phyloP scores from a whole-genome alignment of 2,329 filamentous ascomycete species.

The Diaporthe eres region DNA sequence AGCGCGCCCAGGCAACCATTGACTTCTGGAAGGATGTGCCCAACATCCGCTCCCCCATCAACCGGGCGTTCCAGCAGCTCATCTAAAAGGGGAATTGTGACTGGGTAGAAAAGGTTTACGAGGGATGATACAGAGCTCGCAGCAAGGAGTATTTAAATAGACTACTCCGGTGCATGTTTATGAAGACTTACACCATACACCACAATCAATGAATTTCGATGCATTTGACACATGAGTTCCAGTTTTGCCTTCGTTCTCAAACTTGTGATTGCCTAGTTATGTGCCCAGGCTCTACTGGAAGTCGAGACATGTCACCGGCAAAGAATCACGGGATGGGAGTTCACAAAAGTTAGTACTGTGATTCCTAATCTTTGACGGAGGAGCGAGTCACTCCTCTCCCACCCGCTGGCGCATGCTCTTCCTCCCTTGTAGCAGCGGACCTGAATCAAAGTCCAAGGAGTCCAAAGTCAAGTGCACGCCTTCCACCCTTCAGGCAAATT shows the following conservation, averaged over 20 bases:
- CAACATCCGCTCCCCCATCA: slow-evolving; percentile 93
- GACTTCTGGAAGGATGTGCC: slow-evolving; percentile 97
- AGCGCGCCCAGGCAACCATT: slow-evolving; percentile 92
- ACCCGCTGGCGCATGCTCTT: neutral
- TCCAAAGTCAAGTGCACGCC: too few species aligned
- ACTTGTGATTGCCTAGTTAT: neutral
- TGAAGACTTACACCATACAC: slow-evolving; percentile 21
- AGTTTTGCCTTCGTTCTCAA: neutral
- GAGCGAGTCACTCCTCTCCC: neutral
- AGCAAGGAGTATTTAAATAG: slow-evolving; percentile 29
- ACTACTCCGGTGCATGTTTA: slow-evolving; percentile 4
- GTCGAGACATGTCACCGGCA: neutral
- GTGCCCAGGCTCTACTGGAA: neutral
- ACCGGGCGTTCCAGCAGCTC: slow-evolving; percentile 97
- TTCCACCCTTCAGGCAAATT: too few species aligned
- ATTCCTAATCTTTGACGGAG: neutral
- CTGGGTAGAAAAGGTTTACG: slow-evolving; percentile 36
- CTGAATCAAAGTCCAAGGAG: neutral
- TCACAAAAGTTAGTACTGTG: neutral
- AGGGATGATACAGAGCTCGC: slow-evolving; percentile 9
- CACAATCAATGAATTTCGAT: slow-evolving; percentile 29
- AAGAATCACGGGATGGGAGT: neutral
- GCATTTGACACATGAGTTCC: neutral
- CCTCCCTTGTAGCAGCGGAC: neutral
- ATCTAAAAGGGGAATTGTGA: slow-evolving; percentile 71